Percentiles rank a stretch among this genome's conserved stretches.
phyloP scores from a whole-genome alignment of 495 filamentous ascomycete species.

The Neurospora terricola region DNA sequence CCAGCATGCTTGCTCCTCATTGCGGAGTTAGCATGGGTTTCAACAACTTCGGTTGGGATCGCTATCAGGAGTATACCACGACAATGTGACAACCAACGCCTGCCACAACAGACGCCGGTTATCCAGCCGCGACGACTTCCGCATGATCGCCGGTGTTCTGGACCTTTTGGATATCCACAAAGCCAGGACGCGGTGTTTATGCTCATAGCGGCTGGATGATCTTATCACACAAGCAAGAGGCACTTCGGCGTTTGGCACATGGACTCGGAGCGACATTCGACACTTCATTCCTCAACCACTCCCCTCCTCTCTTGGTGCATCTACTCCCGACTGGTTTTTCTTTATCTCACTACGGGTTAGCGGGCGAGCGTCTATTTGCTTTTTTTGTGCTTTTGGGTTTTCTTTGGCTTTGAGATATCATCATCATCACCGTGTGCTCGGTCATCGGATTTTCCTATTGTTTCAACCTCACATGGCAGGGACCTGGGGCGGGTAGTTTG shows the following conservation, averaged over 20 bases:
- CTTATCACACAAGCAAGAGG: conserved; percentile 19
- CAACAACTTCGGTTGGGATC: conserved; percentile 70
- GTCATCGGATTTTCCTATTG: conserved; percentile 25
- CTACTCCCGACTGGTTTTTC: conserved; percentile 13
- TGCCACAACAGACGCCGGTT: conserved; percentile 21
- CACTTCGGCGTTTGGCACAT: conserved; percentile 32
- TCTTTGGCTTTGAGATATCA: conserved; percentile 20
- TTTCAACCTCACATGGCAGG: conserved; percentile 32
- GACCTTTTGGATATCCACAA: conserved; percentile 1
- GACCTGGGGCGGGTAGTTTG: conserved; percentile 34
- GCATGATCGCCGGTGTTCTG: conserved; percentile 13
- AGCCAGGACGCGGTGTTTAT: conserved; percentile 11
- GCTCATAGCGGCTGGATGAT: not conserved
- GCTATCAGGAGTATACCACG: conserved; percentile 51
- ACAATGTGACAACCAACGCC: conserved; percentile 53
- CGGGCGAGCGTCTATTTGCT: conserved; percentile 32
- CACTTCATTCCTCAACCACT: conserved; percentile 12
- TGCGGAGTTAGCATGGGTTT: conserved; percentile 72
- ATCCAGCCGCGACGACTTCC: conserved; percentile 31
- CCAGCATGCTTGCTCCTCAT: conserved; percentile 78
- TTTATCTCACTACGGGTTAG: conserved; percentile 19
- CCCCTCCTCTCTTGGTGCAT: conserved; percentile 14
- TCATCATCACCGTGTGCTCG: conserved; percentile 32
- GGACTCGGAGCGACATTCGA: conserved; percentile 27
- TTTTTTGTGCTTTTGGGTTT: conserved; percentile 1